These are phyloP conservation scores for Reutealis trisperma DNA, from an alignment of 345 rosid species.

Conservation along the genomic window DNA sequence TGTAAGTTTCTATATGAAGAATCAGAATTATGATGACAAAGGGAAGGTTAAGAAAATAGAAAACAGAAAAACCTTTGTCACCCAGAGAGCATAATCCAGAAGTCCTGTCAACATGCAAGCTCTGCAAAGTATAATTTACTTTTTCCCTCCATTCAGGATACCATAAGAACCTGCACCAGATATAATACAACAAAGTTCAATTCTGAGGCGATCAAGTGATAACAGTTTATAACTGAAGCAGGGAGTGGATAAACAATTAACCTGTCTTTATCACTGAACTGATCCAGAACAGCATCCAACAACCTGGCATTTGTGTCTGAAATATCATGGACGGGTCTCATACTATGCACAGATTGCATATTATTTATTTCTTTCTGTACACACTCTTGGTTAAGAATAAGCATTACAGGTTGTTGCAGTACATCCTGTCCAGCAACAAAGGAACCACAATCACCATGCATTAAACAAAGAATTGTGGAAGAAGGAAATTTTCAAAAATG, in stretches of 20 bases:
- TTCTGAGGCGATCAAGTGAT: neutral
- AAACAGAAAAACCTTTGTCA: conserved; percentile 44
- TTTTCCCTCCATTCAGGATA: conserved; percentile 53
- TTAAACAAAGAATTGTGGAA: neutral
- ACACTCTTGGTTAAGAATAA: conserved; percentile 56
- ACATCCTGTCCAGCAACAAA: conserved; percentile 51
- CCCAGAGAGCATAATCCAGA: conserved; percentile 33
- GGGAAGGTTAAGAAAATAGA: conserved; percentile 1
- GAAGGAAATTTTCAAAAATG: too few species aligned
- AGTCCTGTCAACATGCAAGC: conserved; percentile 35
- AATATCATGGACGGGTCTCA: conserved; percentile 35
- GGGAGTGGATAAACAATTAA: conserved; percentile 25
- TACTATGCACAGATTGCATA: conserved; percentile 37
- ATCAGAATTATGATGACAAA: neutral
- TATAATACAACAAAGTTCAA: conserved; percentile 18
- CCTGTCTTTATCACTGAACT: conserved; percentile 51
- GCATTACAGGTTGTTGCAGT: conserved; percentile 70
- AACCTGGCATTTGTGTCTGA: conserved; percentile 36
- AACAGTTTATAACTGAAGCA: conserved; percentile 15
- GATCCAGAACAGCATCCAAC: conserved; percentile 43
- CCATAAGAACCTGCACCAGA: conserved; percentile 58
- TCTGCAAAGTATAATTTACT: conserved; percentile 35
- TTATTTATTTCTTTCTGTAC: conserved; percentile 40
- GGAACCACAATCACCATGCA: neutral
- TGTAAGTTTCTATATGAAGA: neutral